A percentile compares a stretch with the other conserved stretches of the same genome.
Conservation (phyloP, 2,329 filamentous ascomycete species). For the Ceratocystis cacaofunesta region DNA sequence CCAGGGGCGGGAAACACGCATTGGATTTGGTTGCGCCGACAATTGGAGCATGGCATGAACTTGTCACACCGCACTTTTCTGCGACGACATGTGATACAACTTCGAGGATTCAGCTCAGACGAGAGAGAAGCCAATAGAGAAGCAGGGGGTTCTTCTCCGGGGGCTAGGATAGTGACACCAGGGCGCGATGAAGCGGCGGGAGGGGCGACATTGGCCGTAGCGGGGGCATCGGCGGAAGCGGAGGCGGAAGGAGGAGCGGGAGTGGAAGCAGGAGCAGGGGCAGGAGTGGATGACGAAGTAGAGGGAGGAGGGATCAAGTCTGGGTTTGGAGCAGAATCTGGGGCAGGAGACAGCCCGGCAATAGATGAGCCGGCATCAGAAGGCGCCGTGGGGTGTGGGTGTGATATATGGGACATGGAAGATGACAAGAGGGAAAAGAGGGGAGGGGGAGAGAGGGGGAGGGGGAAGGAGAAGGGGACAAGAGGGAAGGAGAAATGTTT, state of each 20-base stretch:
- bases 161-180: conserved; percentile 16
- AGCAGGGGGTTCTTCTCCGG: conserved; percentile 16
- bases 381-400: background rate
- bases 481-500: background rate
- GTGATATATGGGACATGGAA: conserved; percentile 3
- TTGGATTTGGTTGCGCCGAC: conserved; percentile 52
- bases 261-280: background rate
- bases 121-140: conserved; percentile 11
- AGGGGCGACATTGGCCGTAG: background rate
- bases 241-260: background rate
- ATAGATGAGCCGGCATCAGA: conserved; percentile 10
- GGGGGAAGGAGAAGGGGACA: background rate
- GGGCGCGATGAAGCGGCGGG: conserved; percentile 17
- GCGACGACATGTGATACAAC: conserved; percentile 36
- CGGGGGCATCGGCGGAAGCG: background rate
- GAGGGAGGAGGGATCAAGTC: background rate
- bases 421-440: background rate
- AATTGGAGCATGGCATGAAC: conserved; percentile 61
- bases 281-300: background rate
- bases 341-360: conserved; percentile 5
- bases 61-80: conserved; percentile 68
- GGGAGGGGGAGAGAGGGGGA: background rate
- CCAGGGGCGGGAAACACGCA: conserved; percentile 64
- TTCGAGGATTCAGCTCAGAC: conserved; percentile 32
- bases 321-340: background rate